phyloP scores from a whole-genome alignment of 1,139 yeast genomes.

The Protomyces macrosporus region DNA sequence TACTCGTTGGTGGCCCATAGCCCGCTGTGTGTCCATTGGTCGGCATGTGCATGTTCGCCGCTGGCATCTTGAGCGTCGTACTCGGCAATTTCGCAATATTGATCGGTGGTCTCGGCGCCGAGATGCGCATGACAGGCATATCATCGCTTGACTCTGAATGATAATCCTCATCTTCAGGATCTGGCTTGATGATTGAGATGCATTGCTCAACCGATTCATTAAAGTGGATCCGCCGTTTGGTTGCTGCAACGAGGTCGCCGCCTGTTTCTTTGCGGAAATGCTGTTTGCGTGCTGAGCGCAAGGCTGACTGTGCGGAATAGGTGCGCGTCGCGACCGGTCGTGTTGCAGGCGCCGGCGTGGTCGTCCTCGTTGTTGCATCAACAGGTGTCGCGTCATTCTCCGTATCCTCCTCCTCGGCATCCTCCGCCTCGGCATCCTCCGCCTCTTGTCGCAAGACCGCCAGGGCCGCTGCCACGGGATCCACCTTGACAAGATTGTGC shows the following conservation, averaged over 20 bases:
- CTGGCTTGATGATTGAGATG: constrained; percentile 36
- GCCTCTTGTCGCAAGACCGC: background rate
- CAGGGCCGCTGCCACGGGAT: background rate
- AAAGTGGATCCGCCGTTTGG: constrained; percentile 69
- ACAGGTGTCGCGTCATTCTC: too few relatives aligned
- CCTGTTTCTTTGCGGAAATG: constrained; percentile 38
- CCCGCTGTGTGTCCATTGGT: background rate
- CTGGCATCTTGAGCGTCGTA: constrained; percentile 21
- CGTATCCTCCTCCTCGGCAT: background rate
- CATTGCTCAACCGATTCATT: constrained; percentile 92
- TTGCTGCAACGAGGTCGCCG: background rate
- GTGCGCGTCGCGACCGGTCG: constrained; percentile 1
- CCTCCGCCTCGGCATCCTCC: background rate
- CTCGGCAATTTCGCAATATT: constrained; percentile 23
- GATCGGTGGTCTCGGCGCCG: constrained; percentile 21
- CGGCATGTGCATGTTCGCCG: background rate
- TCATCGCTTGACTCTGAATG: constrained; percentile 18
- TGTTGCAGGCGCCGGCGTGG: background rate
- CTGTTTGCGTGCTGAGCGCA: constrained; percentile 28
- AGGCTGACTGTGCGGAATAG: constrained; percentile 3
- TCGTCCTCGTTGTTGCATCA: background rate
- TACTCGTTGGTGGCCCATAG: constrained; percentile 1
- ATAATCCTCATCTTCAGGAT: constrained; percentile 20
- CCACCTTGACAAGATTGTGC: background rate
- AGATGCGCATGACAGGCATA: constrained; percentile 23